Base-by-base conservation (phyloP, 2,329 filamentous ascomycete genomes). In the Ilyonectria sp. region DNA sequence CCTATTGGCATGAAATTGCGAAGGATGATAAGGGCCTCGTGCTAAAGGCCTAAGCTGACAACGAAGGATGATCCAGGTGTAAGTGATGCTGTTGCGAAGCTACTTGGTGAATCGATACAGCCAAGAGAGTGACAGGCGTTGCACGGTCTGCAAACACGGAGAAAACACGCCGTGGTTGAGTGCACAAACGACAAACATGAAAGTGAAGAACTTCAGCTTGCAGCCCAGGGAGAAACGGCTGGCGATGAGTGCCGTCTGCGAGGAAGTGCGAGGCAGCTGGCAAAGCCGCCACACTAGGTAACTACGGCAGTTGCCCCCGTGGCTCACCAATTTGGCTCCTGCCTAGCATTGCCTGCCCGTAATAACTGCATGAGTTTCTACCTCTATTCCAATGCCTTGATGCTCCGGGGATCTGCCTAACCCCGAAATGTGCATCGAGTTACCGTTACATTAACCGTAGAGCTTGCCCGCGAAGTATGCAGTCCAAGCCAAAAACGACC, bases 261-360 rank as follows among this genome's bases (percentile, higher is more conserved):
- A 57, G 69, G 46, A 75, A 67, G 72, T 75, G 73, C 60, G 54
- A 65, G 64, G 59, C 70, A 73, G 67, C 58, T 72, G 70, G 58
- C 70, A 72, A 53, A 53, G 40, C 40, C 40, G 15, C 60, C 40
- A 60, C 21, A 31, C 60, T 21, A 21, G 21, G 21, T 21, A 55
- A 37, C 43, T 21, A 37, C 40, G 53, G 17, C 44, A 49, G 53
- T 33, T 60, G 52, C 31, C 23, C 43, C 13, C 5, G 2, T 6
- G 4, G n/a, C n/a, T 53, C 10, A 21, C 6, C 7, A 4, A 7
- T 17, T 11, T 23, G 19, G 17, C 44, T 23, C n/a, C 44, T 46
- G 9, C 44, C 44, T 21, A 2, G 15, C 21, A 23, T 11, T 46
- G 17, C 37, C 37, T 40, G 13, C 13, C 37, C 6, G n/a, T n/a